Base-by-base conservation (phyloP, 2,329 filamentous ascomycete species). In the Aureobasidium sp. region DNA sequence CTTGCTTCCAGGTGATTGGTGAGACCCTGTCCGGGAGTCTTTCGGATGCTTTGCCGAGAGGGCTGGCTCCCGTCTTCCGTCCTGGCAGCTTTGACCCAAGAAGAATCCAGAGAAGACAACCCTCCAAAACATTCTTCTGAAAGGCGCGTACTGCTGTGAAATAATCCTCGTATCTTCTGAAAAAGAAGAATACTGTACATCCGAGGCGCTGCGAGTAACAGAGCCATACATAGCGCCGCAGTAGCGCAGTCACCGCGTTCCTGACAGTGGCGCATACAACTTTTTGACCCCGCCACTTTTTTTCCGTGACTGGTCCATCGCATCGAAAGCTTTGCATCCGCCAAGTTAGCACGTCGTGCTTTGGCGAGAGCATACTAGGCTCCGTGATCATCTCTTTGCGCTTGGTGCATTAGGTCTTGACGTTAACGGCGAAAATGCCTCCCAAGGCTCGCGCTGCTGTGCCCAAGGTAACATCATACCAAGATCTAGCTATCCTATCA, bases 271-370 rank as follows among this genome's bases (percentile, higher is more conserved):
- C 60, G 49, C 60, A 56, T 48, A 37, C 60, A 61, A 53, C 40
- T 56, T 50, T 45, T 60, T 40, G 40, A 58, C 49, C 60, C 60
- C 60, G 60, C 60, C 60, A 61, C 60, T 48, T 56, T 54, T 60
- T 60, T 61, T 50, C 19, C 50, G 60, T 56, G 60, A 61, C 60
- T 61, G 57, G 33, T 60, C n/a, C 11, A 49, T 60, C 57, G 57
- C 57, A 40, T 50, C 57, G 24, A 60, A 42, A 50, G 44, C 57
- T 60, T 27, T 60, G 33, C 57, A 49, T 48, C 42, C 12, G 42
- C 42, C 54, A 45, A 45, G 27, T 24, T 29, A 45, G 54, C 29
- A 44, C 39, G 19, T 47, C 42, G 29, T 48, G 54, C 54, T 58
- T 48, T 48, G 42, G 42, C 42, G 54, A 58, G 54, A 58, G 54